Evolutionary conservation across 805 yeast genomes (phyloP), one percentile per base, ranked within the genome.

Genomic region (Zygotorulaspora florentina): DNA sequence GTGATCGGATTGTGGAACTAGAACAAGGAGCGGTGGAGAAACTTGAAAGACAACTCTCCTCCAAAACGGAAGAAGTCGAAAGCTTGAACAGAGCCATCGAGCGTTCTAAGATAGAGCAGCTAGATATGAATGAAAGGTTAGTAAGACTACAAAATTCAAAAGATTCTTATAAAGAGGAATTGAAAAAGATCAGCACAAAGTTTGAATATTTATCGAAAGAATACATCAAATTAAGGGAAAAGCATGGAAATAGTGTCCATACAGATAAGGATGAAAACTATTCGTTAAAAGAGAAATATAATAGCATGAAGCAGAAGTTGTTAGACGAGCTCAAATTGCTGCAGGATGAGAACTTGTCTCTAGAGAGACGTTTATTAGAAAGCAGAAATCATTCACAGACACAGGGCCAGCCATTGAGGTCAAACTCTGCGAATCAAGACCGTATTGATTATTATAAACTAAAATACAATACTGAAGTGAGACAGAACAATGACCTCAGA

Each of bases 131-230:
- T 17, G 54, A 52, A 67, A 71, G 46, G 20, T 34, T 53, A 18
- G 15, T 43, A 8, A 42, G 47, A 53, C 55, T 48, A 56, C 62
- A 47, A 45, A 55, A 33, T 26, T 60, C 49, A 44, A 64, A 52
- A 47, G 58, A 37, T 53, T 59, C 42, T 46, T 58, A 53, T 56
- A 66, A 54, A 53, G 56, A 33, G 63, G 73, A 56, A 41, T 58
- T 47, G 47, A 56, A 42, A 59, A 59, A 50, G 62, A 59, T 53
- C 50, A 65, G 53, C 48, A 59, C 44, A 52, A 65, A 54, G 40
- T 63, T 46, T 56, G 67, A 42, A 36, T 55, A 27, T 37, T 65
- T 57, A 16, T 53, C 61, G 8, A 56, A 55, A 18, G 58, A 58
- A 37, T 57, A 50, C 38, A 46, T 52, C 5, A 47, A 48, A 18